A percentile compares a stretch with the other conserved stretches of the same genome.
Evolutionary conservation across 2,329 filamentous ascomycete species (phyloP).

Genomic region (Aaosphaeria arxii): DNA sequence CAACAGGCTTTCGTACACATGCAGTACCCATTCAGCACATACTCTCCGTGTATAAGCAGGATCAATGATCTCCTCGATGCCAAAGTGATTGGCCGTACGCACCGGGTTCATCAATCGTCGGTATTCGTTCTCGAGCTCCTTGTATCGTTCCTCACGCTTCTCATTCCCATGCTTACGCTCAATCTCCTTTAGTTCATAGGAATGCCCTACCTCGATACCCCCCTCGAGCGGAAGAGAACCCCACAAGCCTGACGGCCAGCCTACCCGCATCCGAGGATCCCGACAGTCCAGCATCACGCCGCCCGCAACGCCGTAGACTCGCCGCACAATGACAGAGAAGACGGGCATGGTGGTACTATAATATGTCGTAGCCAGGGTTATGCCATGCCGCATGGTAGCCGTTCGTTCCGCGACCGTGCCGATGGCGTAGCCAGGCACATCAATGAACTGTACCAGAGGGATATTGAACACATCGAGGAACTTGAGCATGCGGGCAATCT

Average conservation of each 20-base stretch:
- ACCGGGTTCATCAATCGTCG: slow-evolving; percentile 62
- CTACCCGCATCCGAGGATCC: slow-evolving; percentile 59
- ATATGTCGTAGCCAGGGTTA: slow-evolving; percentile 60
- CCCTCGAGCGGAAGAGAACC: slow-evolving; percentile 61
- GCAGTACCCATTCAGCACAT: slow-evolving; percentile 53
- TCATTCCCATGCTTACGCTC: slow-evolving; percentile 51
- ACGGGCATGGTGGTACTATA: slow-evolving; percentile 62
- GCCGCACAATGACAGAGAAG: slow-evolving; percentile 61
- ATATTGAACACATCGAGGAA: slow-evolving; percentile 65
- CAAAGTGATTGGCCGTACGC: slow-evolving; percentile 61
- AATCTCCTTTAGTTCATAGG: slow-evolving; percentile 56
- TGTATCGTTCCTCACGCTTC: slow-evolving; percentile 49
- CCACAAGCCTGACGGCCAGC: slow-evolving; percentile 64
- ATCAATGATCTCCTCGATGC: slow-evolving; percentile 64
- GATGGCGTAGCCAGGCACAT: slow-evolving; percentile 61
- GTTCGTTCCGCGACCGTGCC: slow-evolving; percentile 61
- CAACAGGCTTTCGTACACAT: slow-evolving; percentile 56
- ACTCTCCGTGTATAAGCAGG: slow-evolving; percentile 57
- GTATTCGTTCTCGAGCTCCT: slow-evolving; percentile 60
- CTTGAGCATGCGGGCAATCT: slow-evolving; percentile 59
- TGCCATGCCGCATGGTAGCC: slow-evolving; percentile 64
- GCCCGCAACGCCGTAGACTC: slow-evolving; percentile 62
- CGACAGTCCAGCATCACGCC: slow-evolving; percentile 63
- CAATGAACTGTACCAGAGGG: slow-evolving; percentile 62
- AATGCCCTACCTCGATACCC: slow-evolving; percentile 63